Conservation (phyloP, 164 flowering plant genomes). For the Echeveria elegans region DNA sequence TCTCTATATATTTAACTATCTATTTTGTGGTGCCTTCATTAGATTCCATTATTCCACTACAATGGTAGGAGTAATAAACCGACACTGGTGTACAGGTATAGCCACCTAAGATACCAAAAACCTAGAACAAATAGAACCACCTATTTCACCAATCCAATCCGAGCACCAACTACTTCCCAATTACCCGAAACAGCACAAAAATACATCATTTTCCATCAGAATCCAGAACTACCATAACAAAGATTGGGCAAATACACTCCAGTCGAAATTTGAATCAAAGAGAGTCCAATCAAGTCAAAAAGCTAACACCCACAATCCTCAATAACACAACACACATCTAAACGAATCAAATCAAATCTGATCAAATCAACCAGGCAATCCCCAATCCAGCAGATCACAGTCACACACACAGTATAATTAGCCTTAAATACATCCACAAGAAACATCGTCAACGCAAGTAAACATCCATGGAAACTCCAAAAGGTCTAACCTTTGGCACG, state of each 20-base stretch:
- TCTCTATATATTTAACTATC: not conserved
- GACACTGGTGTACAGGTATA: not conserved
- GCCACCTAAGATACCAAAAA: too few species aligned
- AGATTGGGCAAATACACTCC: not conserved
- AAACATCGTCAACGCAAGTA: not conserved
- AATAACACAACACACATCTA: not conserved
- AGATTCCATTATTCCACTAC: too few species aligned
- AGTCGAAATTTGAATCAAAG: not conserved
- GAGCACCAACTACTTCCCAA: not conserved
- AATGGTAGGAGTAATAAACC: not conserved
- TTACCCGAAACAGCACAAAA: not conserved
- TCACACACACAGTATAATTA: not conserved
- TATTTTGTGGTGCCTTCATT: too few species aligned
- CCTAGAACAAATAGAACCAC: not conserved
- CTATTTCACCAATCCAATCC: not conserved
- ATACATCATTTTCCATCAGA: not conserved
- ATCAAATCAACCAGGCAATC: too few species aligned
- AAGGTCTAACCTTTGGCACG: not conserved
- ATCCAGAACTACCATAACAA: not conserved
- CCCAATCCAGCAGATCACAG: not conserved
- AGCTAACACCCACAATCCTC: not conserved
- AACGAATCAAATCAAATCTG: not conserved
- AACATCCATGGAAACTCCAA: conserved; percentile 3
- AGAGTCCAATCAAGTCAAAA: not conserved
- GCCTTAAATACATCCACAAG: not conserved